These are phyloP conservation scores for Hibiscus syriacus DNA, from an alignment of 345 rosid species.

Conservation along the genomic window DNA sequence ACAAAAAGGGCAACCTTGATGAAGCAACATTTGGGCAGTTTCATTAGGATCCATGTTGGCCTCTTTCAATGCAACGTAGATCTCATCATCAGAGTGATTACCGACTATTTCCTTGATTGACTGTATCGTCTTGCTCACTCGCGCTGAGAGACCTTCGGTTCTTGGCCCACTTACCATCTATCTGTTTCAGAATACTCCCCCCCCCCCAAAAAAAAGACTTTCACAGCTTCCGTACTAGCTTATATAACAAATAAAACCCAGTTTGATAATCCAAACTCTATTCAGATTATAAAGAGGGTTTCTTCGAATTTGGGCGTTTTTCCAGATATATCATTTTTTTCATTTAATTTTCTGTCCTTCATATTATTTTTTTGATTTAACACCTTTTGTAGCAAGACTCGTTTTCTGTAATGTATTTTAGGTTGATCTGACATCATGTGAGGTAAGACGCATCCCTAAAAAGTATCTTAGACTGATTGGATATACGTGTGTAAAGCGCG, in stretches of 20 bases:
- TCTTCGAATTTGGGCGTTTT: background rate
- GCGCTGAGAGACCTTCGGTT: constrained; percentile 35
- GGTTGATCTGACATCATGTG: no score
- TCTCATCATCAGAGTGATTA: constrained; percentile 69
- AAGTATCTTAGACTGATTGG: no score
- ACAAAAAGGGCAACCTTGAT: constrained; percentile 45
- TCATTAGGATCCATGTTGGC: constrained; percentile 75
- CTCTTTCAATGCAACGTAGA: constrained; percentile 59
- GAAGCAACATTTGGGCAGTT: constrained; percentile 35
- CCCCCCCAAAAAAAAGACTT: background rate
- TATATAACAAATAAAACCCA: background rate
- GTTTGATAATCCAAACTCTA: background rate
- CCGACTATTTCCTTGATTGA: constrained; percentile 76
- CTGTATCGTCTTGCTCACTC: constrained; percentile 50
- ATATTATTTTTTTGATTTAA: no score
- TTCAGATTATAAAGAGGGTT: background rate
- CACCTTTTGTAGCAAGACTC: no score
- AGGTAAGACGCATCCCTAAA: no score
- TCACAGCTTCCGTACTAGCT: background rate
- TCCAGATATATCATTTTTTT: no score
- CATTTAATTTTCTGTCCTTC: no score
- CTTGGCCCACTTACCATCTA: constrained; percentile 32
- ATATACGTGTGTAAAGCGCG: no score
- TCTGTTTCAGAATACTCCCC: background rate
- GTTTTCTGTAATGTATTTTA: no score